phyloP scores from a whole-genome alignment of 176 grass and related monocot genomes.

The Cocos nucifera region DNA sequence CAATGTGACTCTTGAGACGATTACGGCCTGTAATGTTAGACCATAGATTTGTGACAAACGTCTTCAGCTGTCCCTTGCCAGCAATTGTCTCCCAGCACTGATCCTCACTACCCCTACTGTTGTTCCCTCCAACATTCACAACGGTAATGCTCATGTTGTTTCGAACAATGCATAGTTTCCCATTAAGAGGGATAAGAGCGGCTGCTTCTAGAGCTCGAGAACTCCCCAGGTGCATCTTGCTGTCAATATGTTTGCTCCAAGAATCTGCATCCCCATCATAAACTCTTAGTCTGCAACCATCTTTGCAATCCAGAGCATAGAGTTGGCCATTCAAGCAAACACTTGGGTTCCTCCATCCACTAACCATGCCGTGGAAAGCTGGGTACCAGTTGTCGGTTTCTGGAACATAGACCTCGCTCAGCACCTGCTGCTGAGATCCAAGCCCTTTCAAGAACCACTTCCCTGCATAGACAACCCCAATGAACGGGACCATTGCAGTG shows the following conservation, averaged over 20 bases:
- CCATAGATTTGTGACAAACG: constrained; percentile 42
- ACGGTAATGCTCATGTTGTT: constrained; percentile 69
- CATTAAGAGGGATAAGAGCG: constrained; percentile 39
- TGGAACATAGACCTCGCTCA: constrained; percentile 49
- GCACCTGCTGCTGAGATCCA: constrained; percentile 37
- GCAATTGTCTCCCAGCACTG: constrained; percentile 45
- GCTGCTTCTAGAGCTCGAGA: constrained; percentile 51
- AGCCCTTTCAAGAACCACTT: constrained; percentile 79
- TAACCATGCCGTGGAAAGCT: constrained; percentile 51
- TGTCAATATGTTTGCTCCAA: constrained; percentile 37
- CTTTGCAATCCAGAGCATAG: constrained; percentile 65
- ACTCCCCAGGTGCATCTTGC: constrained; percentile 51
- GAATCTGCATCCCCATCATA: constrained; percentile 35
- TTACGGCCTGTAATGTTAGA: constrained; percentile 39
- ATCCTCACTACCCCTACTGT: constrained; percentile 1
- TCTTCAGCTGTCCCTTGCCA: constrained; percentile 38
- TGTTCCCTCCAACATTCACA: constrained; percentile 27
- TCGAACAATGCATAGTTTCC: constrained; percentile 60
- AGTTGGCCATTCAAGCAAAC: constrained; percentile 38
- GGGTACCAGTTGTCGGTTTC: constrained; percentile 34
- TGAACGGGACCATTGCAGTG: constrained; percentile 44
- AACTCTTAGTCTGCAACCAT: constrained; percentile 51
- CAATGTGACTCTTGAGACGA: constrained; percentile 34
- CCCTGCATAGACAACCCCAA: constrained; percentile 44
- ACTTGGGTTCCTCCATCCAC: constrained; percentile 68